These are phyloP conservation scores for Grigorovia transvaalensis DNA, from an alignment of 805 yeast species.

Conservation along the genomic window DNA sequence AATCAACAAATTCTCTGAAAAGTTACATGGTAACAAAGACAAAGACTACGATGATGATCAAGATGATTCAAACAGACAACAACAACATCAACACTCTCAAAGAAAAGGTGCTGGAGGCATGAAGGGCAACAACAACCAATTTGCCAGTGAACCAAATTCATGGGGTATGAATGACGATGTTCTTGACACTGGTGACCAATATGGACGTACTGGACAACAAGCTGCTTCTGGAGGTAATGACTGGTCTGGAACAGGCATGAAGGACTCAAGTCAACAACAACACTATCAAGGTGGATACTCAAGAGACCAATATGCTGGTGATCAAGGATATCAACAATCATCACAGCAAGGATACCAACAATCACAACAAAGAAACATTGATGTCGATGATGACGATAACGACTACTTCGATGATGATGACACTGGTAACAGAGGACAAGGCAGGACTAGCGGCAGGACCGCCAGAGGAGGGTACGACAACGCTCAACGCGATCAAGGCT, in stretches of 20 bases:
- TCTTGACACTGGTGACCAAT: not conserved
- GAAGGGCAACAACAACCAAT: not conserved
- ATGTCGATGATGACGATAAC: not conserved
- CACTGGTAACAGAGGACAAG: not conserved
- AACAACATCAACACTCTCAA: not conserved
- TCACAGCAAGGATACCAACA: not conserved
- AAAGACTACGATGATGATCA: constrained; percentile 1
- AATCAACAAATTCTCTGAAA: constrained; percentile 25
- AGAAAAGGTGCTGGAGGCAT: not conserved
- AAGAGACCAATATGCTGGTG: not conserved
- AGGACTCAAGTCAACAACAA: not conserved
- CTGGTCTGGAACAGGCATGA: not conserved
- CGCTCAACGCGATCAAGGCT: not conserved
- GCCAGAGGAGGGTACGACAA: not conserved
- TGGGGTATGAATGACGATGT: constrained; percentile 8
- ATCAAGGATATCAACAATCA: not conserved
- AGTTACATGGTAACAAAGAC: constrained; percentile 15
- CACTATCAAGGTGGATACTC: constrained; percentile 1
- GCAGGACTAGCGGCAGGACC: not conserved
- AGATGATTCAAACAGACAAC: not conserved
- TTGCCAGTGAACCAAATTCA: constrained; percentile 3
- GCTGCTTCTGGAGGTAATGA: not conserved
- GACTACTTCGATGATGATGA: not conserved
- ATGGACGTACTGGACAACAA: not conserved
- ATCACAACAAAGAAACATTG: not conserved